Evolutionary conservation across 2,329 filamentous ascomycete genomes (phyloP).

Genomic region (Tolypocladium sp.): DNA sequence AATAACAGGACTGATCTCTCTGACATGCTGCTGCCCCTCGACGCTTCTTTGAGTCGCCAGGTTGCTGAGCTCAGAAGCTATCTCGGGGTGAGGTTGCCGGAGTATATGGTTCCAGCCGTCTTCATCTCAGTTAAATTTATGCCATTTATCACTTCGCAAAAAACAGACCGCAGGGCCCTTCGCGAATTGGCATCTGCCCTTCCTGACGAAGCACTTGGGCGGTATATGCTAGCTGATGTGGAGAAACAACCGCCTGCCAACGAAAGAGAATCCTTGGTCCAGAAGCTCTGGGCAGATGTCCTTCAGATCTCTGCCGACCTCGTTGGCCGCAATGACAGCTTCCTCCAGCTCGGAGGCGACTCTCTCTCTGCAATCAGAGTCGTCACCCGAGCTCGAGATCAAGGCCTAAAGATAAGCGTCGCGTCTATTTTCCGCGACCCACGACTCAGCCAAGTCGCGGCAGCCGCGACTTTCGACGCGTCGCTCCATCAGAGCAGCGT

Average conservation of each 20-base stretch:
- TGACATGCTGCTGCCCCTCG: too few relatives aligned
- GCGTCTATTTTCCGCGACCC: too few relatives aligned
- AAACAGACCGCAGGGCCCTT: conserved; percentile 6
- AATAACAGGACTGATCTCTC: neutral
- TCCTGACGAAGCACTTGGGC: neutral
- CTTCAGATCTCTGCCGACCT: too few relatives aligned
- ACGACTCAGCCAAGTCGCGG: neutral
- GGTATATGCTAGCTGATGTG: neutral
- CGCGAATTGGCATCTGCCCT: neutral
- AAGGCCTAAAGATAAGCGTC: too few relatives aligned
- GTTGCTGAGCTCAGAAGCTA: neutral
- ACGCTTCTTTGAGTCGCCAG: neutral
- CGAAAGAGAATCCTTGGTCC: too few relatives aligned
- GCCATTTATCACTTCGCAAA: conserved; percentile 7
- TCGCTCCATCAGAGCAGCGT: too few relatives aligned
- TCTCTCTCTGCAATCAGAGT: neutral
- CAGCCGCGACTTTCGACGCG: neutral
- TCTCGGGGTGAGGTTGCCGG: conserved; percentile 1
- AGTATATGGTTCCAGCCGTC: conserved; percentile 3
- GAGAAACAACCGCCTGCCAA: neutral
- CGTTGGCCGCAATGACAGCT: too few relatives aligned
- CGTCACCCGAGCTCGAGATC: too few relatives aligned
- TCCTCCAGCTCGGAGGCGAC: too few relatives aligned
- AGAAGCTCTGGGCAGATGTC: too few relatives aligned
- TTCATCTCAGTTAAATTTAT: conserved; percentile 3